Percentiles rank a stretch among this genome's conserved stretches.
Conservation (phyloP, 2,329 filamentous ascomycete species). For the Thermoascus crustaceus region DNA sequence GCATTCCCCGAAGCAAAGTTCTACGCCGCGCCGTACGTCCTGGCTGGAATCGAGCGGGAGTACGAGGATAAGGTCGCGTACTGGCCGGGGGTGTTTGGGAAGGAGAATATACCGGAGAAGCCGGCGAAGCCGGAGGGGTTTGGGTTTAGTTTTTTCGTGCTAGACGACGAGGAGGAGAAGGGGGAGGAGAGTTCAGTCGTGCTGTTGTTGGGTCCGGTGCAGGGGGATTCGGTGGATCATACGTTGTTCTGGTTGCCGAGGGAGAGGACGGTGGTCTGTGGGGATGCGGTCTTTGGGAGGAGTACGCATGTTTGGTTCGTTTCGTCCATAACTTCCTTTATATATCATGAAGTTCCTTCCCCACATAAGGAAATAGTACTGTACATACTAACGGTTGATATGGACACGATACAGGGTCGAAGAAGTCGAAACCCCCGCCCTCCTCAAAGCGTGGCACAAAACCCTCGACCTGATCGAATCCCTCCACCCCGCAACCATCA, state of each 20-base stretch:
- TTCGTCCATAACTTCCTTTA: not conserved
- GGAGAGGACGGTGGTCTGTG: constrained; percentile 19
- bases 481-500: constrained; percentile 20
- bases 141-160: constrained; percentile 20
- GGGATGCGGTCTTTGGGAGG: constrained; percentile 23
- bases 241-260: constrained; percentile 23
- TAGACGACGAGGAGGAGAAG: constrained; percentile 17
- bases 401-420: constrained; percentile 21
- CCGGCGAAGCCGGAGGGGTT: constrained; percentile 21
- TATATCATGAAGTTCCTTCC: too few species aligned
- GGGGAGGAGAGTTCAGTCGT: too few species aligned
- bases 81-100: constrained; percentile 21
- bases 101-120: constrained; percentile 19
- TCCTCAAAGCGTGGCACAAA: constrained; percentile 18
- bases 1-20: constrained; percentile 16
- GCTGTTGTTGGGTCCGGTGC: constrained; percentile 22
- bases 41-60: constrained; percentile 24
- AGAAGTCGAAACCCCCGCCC: constrained; percentile 18
- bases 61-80: constrained; percentile 26
- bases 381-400: too few species aligned
- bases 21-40: constrained; percentile 19
- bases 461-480: constrained; percentile 20
- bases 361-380: too few species aligned
- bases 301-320: constrained; percentile 24
- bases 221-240: constrained; percentile 24